Percentiles rank a stretch among this genome's conserved stretches.
phyloP scores from a whole-genome alignment of 2,329 filamentous ascomycete genomes.

The Exophiala viscosa region DNA sequence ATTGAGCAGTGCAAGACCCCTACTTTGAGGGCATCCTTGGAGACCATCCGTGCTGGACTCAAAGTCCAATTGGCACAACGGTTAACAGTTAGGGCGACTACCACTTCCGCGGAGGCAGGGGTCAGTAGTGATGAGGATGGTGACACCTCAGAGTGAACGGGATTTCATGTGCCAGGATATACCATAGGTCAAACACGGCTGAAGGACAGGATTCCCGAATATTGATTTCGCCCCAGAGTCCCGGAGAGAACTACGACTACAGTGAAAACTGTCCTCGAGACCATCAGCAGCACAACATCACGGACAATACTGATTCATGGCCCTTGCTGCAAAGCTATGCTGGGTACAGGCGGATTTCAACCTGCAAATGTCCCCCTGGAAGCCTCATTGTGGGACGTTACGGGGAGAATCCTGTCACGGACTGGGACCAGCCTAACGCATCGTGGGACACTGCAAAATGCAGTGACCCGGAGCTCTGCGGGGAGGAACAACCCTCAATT shows the following conservation, averaged over 20 bases:
- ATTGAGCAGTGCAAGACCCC: constrained; percentile 3
- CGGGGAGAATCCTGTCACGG: no score
- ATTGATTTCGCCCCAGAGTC: no score
- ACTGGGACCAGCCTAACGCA: not conserved
- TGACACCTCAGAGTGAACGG: not conserved
- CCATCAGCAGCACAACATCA: no score
- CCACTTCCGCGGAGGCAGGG: not conserved
- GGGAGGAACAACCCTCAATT: not conserved
- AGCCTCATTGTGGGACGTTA: not conserved
- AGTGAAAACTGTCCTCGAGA: no score
- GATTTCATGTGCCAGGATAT: no score
- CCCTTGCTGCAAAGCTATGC: not conserved
- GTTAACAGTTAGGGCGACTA: not conserved
- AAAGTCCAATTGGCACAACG: not conserved
- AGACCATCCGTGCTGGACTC: not conserved
- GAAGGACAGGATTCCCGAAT: no score
- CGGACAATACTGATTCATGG: no score
- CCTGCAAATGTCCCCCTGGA: not conserved
- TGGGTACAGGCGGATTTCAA: no score
- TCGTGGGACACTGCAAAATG: not conserved
- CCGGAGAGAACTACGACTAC: no score
- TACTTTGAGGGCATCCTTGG: not conserved
- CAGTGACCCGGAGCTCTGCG: not conserved
- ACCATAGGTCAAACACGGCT: no score
- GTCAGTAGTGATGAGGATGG: not conserved